Percentiles rank a stretch among this genome's conserved stretches.
These are phyloP conservation scores for Pichia sp. DNA, from an alignment of 1,139 yeast species.

Conservation along the genomic window DNA sequence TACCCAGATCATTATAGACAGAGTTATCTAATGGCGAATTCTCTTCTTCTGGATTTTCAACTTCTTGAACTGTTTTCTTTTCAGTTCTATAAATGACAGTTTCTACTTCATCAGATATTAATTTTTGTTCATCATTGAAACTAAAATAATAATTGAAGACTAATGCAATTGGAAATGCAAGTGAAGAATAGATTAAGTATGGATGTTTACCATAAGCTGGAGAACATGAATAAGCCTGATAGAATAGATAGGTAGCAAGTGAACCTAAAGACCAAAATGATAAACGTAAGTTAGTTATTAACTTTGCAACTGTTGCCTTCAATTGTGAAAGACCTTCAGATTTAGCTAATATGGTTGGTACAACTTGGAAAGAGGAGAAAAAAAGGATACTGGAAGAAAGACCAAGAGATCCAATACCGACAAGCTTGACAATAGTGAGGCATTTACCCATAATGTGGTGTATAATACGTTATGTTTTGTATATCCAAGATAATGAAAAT, in stretches of 20 bases:
- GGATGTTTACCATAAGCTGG: conserved; percentile 46
- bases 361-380: conserved; percentile 32
- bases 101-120: conserved; percentile 19
- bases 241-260: conserved; percentile 36
- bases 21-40: conserved; percentile 44
- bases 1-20: conserved; percentile 42
- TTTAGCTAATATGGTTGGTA: conserved; percentile 29
- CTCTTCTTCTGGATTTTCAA: conserved; percentile 24
- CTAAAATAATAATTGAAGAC: conserved; percentile 27
- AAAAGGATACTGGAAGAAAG: conserved; percentile 39
- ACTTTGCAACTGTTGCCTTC: conserved; percentile 20
- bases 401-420: conserved; percentile 50
- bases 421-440: conserved; percentile 42
- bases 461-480: not conserved
- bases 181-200: conserved; percentile 48
- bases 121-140: conserved; percentile 21
- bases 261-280: conserved; percentile 34
- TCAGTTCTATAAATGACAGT: conserved; percentile 20
- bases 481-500: not conserved
- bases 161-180: conserved; percentile 39
- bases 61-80: conserved; percentile 17
- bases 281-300: conserved; percentile 30
- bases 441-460: conserved; percentile 32
- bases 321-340: conserved; percentile 4
- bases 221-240: conserved; percentile 38